Conservation (phyloP, 2,329 filamentous ascomycete genomes). For the Neonectria sp. region DNA sequence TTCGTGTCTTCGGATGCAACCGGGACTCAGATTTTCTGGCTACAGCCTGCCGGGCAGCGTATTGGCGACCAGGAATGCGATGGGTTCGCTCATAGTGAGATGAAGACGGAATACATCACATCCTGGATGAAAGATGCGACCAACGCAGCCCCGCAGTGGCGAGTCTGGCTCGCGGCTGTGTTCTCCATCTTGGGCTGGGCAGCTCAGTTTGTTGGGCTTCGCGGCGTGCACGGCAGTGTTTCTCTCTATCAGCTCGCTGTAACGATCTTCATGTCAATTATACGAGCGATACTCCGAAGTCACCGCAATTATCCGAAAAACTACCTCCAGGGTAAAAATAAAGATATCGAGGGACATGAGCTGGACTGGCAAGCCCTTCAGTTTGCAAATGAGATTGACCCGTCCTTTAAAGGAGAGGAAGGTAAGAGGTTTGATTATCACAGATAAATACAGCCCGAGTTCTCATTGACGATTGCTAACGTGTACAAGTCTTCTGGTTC, state of each 20-base stretch:
- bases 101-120: background rate
- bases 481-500: background rate
- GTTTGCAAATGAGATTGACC: background rate
- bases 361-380: background rate
- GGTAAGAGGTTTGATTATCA: background rate
- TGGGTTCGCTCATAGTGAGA: background rate
- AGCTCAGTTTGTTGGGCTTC: slow-evolving; percentile 1
- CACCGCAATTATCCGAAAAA: background rate
- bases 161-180: background rate
- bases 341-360: background rate
- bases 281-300: background rate
- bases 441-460: background rate
- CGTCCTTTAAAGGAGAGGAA: background rate
- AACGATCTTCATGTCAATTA: background rate
- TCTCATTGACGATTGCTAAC: background rate
- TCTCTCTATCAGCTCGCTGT: background rate
- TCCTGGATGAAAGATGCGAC: slow-evolving; percentile 1
- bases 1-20: background rate
- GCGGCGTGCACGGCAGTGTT: background rate
- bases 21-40: background rate
- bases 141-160: background rate
- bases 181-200: background rate
- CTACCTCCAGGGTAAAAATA: background rate
- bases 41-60: background rate
- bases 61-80: slow-evolving; percentile 1